Evolutionary conservation across 176 grass and related monocot genomes (phyloP).

Genomic region (Zea mays): Zm-B73-REFERENCE-NAM-5.0 NC_050101.1:20089001-20089500

Average conservation of each 20-base stretch:
- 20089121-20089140: neutral
- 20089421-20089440: conserved; percentile 94
- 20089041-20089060: too few species aligned
- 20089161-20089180: too few species aligned
- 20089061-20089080: neutral
- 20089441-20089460: conserved; percentile 82
- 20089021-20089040: too few species aligned
- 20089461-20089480: conserved; percentile 19
- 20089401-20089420: conserved; percentile 71
- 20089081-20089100: neutral
- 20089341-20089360: neutral
- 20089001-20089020: too few species aligned
- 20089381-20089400: neutral
- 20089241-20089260: too few species aligned
- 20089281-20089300: neutral
- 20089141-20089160: neutral
- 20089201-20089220: too few species aligned
- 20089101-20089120: neutral
- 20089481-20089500: neutral
- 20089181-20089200: too few species aligned
- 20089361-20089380: neutral
- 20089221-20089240: too few species aligned
- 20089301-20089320: neutral
- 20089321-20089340: neutral
- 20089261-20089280: neutral